Percentiles rank a stretch among this genome's conserved stretches.
These are phyloP conservation scores for Pseudogymnoascus sp. DNA, from an alignment of 2,329 filamentous ascomycete genomes.

Conservation along the genomic window DNA sequence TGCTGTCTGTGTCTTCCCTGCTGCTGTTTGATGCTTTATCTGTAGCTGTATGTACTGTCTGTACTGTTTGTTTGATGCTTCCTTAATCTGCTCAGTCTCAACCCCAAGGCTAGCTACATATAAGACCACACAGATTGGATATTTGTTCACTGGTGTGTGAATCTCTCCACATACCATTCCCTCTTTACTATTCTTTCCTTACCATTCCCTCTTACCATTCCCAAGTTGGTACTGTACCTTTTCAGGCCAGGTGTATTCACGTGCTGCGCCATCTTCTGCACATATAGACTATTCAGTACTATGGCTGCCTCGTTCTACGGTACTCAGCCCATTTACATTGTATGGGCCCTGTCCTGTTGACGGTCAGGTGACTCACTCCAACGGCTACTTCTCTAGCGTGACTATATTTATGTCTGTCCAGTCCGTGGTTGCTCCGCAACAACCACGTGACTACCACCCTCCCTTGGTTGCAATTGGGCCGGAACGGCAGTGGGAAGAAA, in stretches of 20 bases:
- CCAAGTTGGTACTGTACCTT: background rate
- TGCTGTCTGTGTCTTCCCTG: background rate
- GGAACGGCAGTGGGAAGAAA: background rate
- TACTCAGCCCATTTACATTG: background rate
- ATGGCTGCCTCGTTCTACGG: too few species aligned
- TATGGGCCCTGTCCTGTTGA: background rate
- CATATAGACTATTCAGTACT: too few species aligned
- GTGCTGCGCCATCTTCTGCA: background rate
- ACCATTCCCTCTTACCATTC: background rate
- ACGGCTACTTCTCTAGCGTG: background rate
- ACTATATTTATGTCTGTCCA: background rate
- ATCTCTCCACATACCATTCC: background rate
- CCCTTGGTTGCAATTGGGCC: background rate
- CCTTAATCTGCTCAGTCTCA: background rate
- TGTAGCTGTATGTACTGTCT: background rate
- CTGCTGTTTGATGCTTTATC: background rate
- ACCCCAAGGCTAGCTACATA: background rate
- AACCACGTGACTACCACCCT: background rate
- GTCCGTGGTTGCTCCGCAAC: background rate
- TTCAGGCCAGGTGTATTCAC: background rate
- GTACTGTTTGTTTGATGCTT: background rate
- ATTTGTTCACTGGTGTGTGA: background rate
- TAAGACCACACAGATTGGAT: background rate
- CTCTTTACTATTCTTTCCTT: background rate
- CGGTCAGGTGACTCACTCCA: background rate